phyloP scores from a whole-genome alignment of 2,329 filamentous ascomycete genomes.

The Claviceps pazoutovae region DNA sequence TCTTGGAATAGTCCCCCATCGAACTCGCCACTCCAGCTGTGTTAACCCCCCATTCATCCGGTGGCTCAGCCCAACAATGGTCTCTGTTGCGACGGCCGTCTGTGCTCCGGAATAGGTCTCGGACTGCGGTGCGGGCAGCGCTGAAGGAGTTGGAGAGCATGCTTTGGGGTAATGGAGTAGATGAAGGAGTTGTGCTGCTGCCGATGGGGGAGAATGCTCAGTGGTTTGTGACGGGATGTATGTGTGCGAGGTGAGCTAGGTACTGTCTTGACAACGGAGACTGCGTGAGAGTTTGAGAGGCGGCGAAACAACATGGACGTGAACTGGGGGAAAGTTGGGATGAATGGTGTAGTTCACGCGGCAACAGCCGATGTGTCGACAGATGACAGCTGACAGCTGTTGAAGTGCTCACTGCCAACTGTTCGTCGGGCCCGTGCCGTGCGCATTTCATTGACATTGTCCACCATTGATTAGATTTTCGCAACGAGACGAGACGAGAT shows the following conservation, averaged over 20 bases:
- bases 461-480: neutral
- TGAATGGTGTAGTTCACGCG: neutral
- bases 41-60: constrained; percentile 1
- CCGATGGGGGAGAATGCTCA: too few relatives aligned
- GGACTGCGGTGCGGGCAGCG: constrained; percentile 1
- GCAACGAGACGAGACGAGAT: too few relatives aligned
- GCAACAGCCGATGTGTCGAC: neutral
- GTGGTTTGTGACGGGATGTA: too few relatives aligned
- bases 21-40: neutral
- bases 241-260: too few relatives aligned
- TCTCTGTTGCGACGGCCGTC: neutral
- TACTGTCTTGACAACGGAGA: too few relatives aligned
- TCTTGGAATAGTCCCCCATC: neutral
- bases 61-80: neutral
- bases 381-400: neutral
- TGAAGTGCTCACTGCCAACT: neutral
- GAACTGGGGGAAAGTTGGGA: too few relatives aligned
- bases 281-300: too few relatives aligned
- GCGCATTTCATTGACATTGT: neutral
- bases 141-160: constrained; percentile 4
- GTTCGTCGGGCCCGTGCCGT: neutral
- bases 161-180: neutral
- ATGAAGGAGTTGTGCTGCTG: too few relatives aligned
- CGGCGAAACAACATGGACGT: too few relatives aligned
- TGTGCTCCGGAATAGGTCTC: constrained; percentile 3